A percentile compares a stretch with the other conserved stretches of the same genome.
These are phyloP conservation scores for Trichoderma afroharzianum DNA, from an alignment of 2,329 filamentous ascomycete genomes.

Conservation along the genomic window DNA sequence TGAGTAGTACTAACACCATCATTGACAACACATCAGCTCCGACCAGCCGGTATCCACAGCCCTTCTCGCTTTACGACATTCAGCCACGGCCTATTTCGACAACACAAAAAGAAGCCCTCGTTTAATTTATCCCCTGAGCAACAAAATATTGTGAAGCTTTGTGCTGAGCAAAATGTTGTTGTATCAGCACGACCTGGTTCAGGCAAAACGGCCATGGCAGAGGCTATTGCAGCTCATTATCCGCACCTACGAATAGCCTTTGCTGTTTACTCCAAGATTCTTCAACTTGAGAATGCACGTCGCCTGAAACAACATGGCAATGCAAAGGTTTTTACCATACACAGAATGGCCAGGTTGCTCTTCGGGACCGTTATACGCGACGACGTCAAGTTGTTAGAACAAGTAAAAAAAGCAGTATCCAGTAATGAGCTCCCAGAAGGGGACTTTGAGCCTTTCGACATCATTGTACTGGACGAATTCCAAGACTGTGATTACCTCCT, in stretches of 20 bases:
- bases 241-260: slow-evolving; percentile 22
- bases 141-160: slow-evolving; percentile 23
- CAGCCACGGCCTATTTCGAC: not conserved
- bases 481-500: slow-evolving; percentile 30
- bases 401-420: not conserved
- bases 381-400: not conserved
- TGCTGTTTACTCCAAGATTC: slow-evolving; percentile 28
- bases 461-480: slow-evolving; percentile 32
- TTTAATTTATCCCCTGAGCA: slow-evolving; percentile 28
- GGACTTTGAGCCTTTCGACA: slow-evolving; percentile 26
- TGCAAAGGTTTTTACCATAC: not conserved
- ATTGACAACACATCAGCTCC: not conserved
- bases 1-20: not conserved
- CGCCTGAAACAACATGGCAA: not conserved
- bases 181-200: slow-evolving; percentile 33
- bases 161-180: slow-evolving; percentile 27
- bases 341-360: not conserved
- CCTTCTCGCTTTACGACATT: not conserved
- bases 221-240: slow-evolving; percentile 28
- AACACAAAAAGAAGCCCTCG: not conserved
- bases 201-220: slow-evolving; percentile 32
- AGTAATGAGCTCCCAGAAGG: slow-evolving; percentile 22
- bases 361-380: not conserved
- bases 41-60: no score
- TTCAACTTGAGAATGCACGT: slow-evolving; percentile 5